Conservation (phyloP, 495 filamentous ascomycete genomes). For the Talaromyces adpressus region DNA sequence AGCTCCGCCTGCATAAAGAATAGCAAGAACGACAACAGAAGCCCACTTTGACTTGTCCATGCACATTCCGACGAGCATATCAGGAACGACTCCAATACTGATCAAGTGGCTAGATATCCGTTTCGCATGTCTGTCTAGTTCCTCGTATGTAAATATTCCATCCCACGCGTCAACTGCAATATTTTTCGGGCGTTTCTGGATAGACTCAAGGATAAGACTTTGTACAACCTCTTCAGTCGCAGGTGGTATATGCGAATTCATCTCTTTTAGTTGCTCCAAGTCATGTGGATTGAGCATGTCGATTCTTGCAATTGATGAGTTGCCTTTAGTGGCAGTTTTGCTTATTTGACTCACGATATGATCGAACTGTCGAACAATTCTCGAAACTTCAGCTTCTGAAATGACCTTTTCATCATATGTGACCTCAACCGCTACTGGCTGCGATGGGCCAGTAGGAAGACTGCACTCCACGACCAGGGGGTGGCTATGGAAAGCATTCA, state of each 20-base stretch:
- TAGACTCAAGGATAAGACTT: conserved; percentile 19
- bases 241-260: conserved; percentile 23
- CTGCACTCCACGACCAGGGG: neutral
- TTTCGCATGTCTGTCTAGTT: conserved; percentile 31
- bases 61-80: conserved; percentile 31
- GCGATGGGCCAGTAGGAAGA: neutral
- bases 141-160: conserved; percentile 35
- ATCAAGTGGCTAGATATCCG: conserved; percentile 23
- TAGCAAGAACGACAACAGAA: conserved; percentile 28
- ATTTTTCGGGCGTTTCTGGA: conserved; percentile 16
- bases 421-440: neutral
- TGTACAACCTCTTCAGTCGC: conserved; percentile 22
- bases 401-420: neutral
- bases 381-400: conserved; percentile 3
- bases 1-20: conserved; percentile 41
- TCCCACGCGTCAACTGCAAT: conserved; percentile 32
- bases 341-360: conserved; percentile 10
- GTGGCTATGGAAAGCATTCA: neutral
- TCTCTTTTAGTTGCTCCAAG: conserved; percentile 18
- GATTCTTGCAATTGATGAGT: conserved; percentile 2
- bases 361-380: conserved; percentile 17
- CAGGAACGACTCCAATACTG: conserved; percentile 26
- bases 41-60: conserved; percentile 39
- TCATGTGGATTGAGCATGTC: neutral
- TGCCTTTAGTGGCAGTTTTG: neutral